phyloP scores from a whole-genome alignment of 257 asterid species.

The Solanum habrochaites region DNA sequence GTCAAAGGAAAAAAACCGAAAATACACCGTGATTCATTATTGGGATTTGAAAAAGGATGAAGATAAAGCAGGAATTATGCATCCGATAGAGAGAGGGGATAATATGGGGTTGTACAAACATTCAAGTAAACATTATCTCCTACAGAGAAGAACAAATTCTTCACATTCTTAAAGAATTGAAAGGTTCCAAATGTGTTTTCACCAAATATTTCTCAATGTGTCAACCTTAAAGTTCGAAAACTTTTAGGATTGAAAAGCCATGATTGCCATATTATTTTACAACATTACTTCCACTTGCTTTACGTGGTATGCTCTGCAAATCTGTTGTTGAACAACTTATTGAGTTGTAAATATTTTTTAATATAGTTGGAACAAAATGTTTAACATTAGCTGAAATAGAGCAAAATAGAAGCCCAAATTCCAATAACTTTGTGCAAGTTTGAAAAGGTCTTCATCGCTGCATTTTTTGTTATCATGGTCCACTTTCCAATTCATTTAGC shows the following conservation, averaged over 20 bases:
- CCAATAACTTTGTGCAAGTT: neutral
- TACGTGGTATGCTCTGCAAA: neutral
- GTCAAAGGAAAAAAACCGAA: neutral
- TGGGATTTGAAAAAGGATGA: no score
- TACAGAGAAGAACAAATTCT: neutral
- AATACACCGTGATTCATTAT: neutral
- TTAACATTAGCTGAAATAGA: neutral
- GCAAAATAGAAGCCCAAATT: neutral
- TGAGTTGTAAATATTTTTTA: neutral
- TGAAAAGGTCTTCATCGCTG: no score
- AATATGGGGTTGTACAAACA: neutral
- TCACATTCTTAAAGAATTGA: neutral
- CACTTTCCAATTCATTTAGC: neutral
- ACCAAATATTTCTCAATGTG: neutral
- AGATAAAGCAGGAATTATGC: neutral
- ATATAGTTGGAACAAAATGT: no score
- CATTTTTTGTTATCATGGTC: neutral
- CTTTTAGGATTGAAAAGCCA: neutral
- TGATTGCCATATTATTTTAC: neutral
- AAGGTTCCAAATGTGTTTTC: neutral
- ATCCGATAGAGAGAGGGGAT: neutral
- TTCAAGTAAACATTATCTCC: neutral
- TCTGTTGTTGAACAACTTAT: no score
- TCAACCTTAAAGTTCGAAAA: neutral
- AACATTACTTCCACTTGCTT: neutral